Conservation (phyloP, 106 monocot species). For the Gastrodia elata region DNA sequence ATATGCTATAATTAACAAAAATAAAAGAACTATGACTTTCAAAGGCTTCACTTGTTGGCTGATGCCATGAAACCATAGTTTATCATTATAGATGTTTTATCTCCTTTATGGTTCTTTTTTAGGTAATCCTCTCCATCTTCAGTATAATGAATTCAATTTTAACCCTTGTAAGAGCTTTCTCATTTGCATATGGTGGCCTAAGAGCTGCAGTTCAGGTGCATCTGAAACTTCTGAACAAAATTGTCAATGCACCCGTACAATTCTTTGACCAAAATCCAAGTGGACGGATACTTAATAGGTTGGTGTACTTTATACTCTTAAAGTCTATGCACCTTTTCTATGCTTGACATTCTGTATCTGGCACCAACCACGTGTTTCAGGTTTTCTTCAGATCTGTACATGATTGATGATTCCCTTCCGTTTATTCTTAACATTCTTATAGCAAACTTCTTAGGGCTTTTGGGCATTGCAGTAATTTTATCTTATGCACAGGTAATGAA, state of each 20-base stretch:
- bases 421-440: conserved; percentile 97
- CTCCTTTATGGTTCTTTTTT: conserved; percentile 9
- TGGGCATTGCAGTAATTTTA: conserved; percentile 71
- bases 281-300: conserved; percentile 97
- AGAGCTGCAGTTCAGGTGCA: conserved; percentile 78
- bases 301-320: neutral
- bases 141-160: conserved; percentile 69
- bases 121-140: conserved; percentile 68
- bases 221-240: conserved; percentile 55
- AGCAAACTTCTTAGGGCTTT: conserved; percentile 75
- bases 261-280: conserved; percentile 89
- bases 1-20: neutral
- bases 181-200: conserved; percentile 86
- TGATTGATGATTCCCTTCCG: conserved; percentile 96
- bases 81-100: neutral
- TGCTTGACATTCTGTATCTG: neutral
- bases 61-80: neutral
- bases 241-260: conserved; percentile 66
- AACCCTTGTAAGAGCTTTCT: conserved; percentile 82
- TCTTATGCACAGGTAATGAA: conserved; percentile 69
- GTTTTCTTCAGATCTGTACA: conserved; percentile 94
- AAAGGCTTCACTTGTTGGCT: neutral
- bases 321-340: neutral
- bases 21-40: no score
- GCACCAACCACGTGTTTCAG: conserved; percentile 27